Conservation (phyloP, 257 asterid species). For the Plantago ovata region DNA sequence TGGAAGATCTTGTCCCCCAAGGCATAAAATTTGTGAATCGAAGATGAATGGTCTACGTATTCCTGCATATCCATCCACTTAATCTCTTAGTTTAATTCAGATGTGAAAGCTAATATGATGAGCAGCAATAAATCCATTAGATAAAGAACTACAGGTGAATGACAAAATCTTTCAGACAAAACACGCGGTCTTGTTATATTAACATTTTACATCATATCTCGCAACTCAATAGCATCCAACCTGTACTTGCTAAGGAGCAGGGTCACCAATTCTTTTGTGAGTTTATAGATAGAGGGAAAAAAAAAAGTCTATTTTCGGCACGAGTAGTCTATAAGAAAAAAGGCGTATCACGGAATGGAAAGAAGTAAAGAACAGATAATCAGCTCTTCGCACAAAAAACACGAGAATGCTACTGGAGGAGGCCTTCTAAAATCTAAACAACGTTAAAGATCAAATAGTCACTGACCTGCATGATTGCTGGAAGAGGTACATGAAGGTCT, state of each 20-base stretch:
- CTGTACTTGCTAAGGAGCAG: not conserved
- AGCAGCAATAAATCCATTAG: constrained; percentile 20
- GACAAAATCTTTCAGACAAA: not conserved
- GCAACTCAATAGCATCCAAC: constrained; percentile 13
- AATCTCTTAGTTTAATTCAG: constrained; percentile 8
- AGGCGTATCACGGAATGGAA: not conserved
- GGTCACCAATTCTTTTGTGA: constrained; percentile 4
- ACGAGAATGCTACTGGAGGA: constrained; percentile 12
- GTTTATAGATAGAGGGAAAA: constrained; percentile 6
- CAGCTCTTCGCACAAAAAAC: constrained; percentile 8
- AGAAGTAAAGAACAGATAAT: constrained; percentile 2
- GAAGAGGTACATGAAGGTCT: constrained; percentile 86
- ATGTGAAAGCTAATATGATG: constrained; percentile 18
- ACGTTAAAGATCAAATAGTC: constrained; percentile 17
- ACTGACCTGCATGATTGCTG: constrained; percentile 86
- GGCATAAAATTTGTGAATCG: constrained; percentile 79
- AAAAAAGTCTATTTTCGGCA: constrained; percentile 8
- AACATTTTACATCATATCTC: constrained; percentile 1
- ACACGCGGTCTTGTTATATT: not conserved
- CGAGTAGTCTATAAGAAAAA: not conserved
- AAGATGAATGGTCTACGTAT: constrained; percentile 90
- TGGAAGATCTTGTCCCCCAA: constrained; percentile 72
- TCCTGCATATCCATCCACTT: constrained; percentile 56
- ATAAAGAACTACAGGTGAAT: constrained; percentile 11
- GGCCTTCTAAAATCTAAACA: constrained; percentile 13